These are phyloP conservation scores for Allomyces macrogynus DNA, from an alignment of 192 early-diverging fungal species.

Conservation along the genomic window DNA sequence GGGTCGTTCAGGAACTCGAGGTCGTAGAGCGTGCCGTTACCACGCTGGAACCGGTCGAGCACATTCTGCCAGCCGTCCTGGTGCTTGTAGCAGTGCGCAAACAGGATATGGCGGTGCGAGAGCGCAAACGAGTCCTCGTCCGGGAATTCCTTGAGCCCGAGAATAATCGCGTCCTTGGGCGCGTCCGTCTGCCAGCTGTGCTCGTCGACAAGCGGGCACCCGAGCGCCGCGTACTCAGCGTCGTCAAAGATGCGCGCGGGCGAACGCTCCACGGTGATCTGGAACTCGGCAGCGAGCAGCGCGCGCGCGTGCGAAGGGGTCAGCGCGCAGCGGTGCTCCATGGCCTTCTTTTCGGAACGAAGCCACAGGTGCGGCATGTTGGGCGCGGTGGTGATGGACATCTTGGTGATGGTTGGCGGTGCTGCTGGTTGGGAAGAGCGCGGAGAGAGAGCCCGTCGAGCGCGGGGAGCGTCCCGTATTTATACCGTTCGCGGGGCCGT, in stretches of 20 bases:
- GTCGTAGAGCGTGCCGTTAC: conserved; percentile 74
- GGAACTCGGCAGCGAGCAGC: conserved; percentile 54
- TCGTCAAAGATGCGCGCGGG: conserved; percentile 71
- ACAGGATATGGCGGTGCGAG: conserved; percentile 86
- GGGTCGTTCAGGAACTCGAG: conserved; percentile 83
- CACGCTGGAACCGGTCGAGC: conserved; percentile 59
- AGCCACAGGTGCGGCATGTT: conserved; percentile 53
- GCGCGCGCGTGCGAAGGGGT: conserved; percentile 65
- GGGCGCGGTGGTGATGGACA: too few relatives aligned
- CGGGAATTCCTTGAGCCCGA: conserved; percentile 92
- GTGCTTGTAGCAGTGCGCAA: conserved; percentile 94
- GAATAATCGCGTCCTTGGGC: conserved; percentile 76
- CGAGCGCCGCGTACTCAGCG: conserved; percentile 63
- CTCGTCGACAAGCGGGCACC: conserved; percentile 55
- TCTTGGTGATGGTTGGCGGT: too few relatives aligned
- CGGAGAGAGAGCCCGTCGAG: too few relatives aligned
- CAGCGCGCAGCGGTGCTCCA: conserved; percentile 83
- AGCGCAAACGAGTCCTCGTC: conserved; percentile 79
- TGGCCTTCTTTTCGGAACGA: conserved; percentile 90
- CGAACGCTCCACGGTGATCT: conserved; percentile 74
- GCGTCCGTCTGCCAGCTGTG: conserved; percentile 68
- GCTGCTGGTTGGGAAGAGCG: too few relatives aligned
- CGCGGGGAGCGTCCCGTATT: too few relatives aligned
- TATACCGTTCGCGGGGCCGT: too few relatives aligned
- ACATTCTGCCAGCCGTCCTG: conserved; percentile 89